Percentiles rank a stretch among this genome's conserved stretches.
These are phyloP conservation scores for Naganishia vaughanmartiniae DNA, from an alignment of 768 basidiomycete species.

Conservation along the genomic window DNA sequence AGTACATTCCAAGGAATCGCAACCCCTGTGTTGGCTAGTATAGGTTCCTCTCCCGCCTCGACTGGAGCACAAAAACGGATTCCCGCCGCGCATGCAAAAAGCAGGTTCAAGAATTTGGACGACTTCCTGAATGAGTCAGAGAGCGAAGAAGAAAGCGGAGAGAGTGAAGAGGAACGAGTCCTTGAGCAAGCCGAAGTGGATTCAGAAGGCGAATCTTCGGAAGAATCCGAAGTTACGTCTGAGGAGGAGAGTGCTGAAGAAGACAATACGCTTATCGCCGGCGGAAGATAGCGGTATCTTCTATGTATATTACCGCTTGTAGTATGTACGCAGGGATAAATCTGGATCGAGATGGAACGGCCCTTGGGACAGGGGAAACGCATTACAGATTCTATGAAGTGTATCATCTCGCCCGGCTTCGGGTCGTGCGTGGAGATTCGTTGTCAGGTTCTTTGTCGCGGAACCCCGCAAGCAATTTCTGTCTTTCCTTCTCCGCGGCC, in stretches of 20 bases:
- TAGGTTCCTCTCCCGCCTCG: constrained; percentile 3
- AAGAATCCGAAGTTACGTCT: constrained; percentile 6
- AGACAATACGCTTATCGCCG: not conserved
- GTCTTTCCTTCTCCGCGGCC: constrained; percentile 41
- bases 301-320: not conserved
- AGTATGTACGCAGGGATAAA: not conserved
- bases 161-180: not conserved
- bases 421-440: constrained; percentile 2
- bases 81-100: constrained; percentile 28
- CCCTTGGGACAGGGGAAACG: not conserved
- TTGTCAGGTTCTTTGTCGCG: not conserved
- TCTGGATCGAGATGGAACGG: not conserved
- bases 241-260: constrained; percentile 14
- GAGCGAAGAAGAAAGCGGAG: constrained; percentile 30
- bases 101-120: constrained; percentile 49
- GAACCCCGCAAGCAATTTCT: constrained; percentile 42
- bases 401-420: constrained; percentile 2
- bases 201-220: constrained; percentile 1
- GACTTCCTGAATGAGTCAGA: constrained; percentile 44
- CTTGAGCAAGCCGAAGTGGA: not conserved
- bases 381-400: not conserved
- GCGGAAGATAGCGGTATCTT: not conserved
- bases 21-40: not conserved
- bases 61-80: not conserved
- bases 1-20: not conserved